Percentiles rank a stretch among this genome's conserved stretches.
These are phyloP conservation scores for Coemansia biformis DNA, from an alignment of 192 early-diverging fungal species.

Conservation along the genomic window DNA sequence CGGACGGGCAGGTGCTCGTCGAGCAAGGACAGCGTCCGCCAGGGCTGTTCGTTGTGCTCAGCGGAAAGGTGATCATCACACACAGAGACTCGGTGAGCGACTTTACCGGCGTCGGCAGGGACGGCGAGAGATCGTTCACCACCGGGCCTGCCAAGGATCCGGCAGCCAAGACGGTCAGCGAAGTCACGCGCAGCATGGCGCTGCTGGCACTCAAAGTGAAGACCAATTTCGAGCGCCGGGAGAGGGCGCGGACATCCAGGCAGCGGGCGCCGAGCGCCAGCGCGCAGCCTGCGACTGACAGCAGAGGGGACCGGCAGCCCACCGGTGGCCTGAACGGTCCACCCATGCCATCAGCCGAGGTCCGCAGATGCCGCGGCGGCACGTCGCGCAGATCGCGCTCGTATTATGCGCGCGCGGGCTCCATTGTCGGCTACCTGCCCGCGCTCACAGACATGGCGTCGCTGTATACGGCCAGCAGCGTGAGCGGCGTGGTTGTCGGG, in stretches of 20 bases:
- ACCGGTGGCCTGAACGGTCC: no score
- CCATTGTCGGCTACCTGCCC: constrained; percentile 86
- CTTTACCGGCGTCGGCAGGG: constrained; percentile 27
- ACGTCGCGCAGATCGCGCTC: constrained; percentile 38
- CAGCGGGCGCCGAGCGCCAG: neutral
- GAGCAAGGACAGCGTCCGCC: constrained; percentile 76
- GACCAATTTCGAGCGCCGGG: constrained; percentile 7
- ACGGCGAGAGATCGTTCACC: constrained; percentile 1
- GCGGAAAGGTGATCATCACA: constrained; percentile 72
- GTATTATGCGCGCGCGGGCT: constrained; percentile 79
- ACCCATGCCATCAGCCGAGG: neutral
- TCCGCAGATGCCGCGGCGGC: neutral
- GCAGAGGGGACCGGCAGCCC: no score
- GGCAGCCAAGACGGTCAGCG: constrained; percentile 17
- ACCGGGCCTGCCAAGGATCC: neutral
- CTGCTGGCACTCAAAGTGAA: constrained; percentile 22
- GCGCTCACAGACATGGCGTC: constrained; percentile 88
- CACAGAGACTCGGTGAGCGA: constrained; percentile 38
- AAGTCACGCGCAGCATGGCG: constrained; percentile 32
- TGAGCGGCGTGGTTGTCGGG: constrained; percentile 77
- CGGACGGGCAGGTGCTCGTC: constrained; percentile 66
- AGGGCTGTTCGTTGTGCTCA: constrained; percentile 90
- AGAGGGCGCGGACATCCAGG: no score
- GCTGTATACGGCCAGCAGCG: constrained; percentile 77
- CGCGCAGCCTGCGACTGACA: neutral